Conservation (phyloP, 2,329 filamentous ascomycete genomes). For the Aureobasidium sp. region DNA sequence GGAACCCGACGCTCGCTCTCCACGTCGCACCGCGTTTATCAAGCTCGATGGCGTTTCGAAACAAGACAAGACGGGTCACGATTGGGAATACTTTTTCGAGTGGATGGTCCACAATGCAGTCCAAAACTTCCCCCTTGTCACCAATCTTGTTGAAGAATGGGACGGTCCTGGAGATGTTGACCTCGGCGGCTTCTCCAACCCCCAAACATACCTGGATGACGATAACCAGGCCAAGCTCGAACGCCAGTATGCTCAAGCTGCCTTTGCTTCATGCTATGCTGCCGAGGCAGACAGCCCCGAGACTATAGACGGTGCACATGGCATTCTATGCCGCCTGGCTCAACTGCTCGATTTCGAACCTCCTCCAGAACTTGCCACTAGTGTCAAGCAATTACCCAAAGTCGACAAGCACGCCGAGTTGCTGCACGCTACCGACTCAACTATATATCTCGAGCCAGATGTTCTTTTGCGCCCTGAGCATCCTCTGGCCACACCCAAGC, state of each 20-base stretch:
- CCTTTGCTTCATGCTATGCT: constrained; percentile 61
- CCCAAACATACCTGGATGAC: constrained; percentile 52
- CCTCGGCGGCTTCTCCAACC: constrained; percentile 51
- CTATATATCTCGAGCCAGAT: constrained; percentile 33
- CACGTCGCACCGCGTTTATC: constrained; percentile 19
- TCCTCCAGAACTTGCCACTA: constrained; percentile 41
- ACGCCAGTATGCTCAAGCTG: constrained; percentile 58
- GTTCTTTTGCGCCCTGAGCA: constrained; percentile 54
- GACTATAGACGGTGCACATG: constrained; percentile 54
- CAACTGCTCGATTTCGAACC: constrained; percentile 55
- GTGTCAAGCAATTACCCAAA: constrained; percentile 37
- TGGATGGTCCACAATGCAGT: constrained; percentile 60
- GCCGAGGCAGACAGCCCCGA: constrained; percentile 54
- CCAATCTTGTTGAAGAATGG: constrained; percentile 62
- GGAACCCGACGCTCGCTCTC: not conserved
- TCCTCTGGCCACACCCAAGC: constrained; percentile 55
- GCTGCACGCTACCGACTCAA: constrained; percentile 28
- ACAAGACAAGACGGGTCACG: constrained; percentile 42
- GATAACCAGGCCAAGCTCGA: constrained; percentile 54
- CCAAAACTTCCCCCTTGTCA: constrained; percentile 55
- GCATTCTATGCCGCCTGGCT: constrained; percentile 53
- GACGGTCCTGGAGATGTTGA: constrained; percentile 66
- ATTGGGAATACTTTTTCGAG: constrained; percentile 62
- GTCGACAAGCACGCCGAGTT: constrained; percentile 33
- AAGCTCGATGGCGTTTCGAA: constrained; percentile 23